Conservation (phyloP, 768 basidiomycete genomes). For the Mycena vulgaris region DNA sequence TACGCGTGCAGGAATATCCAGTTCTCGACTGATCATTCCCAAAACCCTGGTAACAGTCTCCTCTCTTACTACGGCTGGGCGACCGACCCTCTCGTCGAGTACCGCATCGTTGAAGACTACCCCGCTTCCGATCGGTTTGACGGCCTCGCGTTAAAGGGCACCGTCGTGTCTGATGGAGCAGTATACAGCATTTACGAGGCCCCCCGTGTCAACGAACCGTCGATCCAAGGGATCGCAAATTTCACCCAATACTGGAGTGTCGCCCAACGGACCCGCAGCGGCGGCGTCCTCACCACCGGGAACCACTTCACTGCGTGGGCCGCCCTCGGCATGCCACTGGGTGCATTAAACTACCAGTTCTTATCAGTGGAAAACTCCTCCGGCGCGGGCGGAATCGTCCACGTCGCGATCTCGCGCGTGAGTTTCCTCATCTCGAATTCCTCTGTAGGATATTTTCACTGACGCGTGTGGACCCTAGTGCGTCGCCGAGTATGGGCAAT, state of each 20-base stretch:
- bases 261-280: background rate
- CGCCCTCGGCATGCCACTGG: constrained; percentile 40
- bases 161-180: constrained; percentile 58
- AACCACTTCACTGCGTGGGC: constrained; percentile 51
- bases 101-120: too few relatives aligned
- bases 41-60: constrained; percentile 60
- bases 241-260: constrained; percentile 64
- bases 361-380: constrained; percentile 47
- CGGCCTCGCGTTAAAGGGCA: constrained; percentile 51
- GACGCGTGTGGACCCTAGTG: background rate
- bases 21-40: constrained; percentile 22
- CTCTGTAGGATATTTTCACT: background rate
- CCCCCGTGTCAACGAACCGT: constrained; percentile 57
- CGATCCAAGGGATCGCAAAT: constrained; percentile 56
- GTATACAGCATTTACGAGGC: constrained; percentile 60
- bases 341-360: constrained; percentile 47
- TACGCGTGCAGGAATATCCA: background rate
- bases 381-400: constrained; percentile 40
- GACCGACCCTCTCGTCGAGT: too few relatives aligned
- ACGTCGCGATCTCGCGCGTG: background rate
- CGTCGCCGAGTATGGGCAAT: background rate
- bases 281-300: constrained; percentile 17
- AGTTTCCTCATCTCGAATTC: background rate
- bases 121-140: constrained; percentile 56
- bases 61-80: constrained; percentile 65